A percentile compares a stretch with the other conserved stretches of the same genome.
phyloP scores from a whole-genome alignment of 1,284 basidiomycete genomes.

The Meira miltonrushii region DNA sequence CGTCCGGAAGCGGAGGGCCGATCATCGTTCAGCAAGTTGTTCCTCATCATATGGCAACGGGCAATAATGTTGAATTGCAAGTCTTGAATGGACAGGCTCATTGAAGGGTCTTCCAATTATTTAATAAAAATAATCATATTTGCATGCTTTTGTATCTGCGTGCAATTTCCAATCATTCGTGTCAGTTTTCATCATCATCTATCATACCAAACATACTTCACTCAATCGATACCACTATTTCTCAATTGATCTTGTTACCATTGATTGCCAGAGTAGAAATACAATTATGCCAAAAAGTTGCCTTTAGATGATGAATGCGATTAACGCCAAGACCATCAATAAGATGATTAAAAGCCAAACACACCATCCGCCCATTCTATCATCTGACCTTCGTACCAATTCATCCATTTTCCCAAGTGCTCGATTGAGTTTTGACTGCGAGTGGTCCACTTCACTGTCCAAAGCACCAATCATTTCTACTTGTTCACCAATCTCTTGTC shows the following conservation, averaged over 20 bases:
- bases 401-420: constrained; percentile 48
- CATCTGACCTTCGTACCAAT: constrained; percentile 39
- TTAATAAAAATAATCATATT: too few species aligned
- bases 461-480: constrained; percentile 46
- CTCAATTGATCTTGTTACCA: neutral
- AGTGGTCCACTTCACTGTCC: constrained; percentile 42
- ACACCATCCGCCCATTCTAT: constrained; percentile 48
- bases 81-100: constrained; percentile 1
- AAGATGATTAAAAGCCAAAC: constrained; percentile 48
- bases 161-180: too few species aligned
- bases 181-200: neutral
- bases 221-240: neutral
- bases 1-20: neutral
- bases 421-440: constrained; percentile 31
- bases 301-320: neutral
- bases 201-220: neutral
- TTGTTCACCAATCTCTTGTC: constrained; percentile 47
- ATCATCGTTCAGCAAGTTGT: too few species aligned
- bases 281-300: too few species aligned
- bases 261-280: too few species aligned
- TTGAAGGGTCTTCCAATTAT: neutral
- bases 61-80: neutral
- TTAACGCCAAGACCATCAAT: neutral
- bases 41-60: neutral
- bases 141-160: too few species aligned